phyloP scores from a whole-genome alignment of 306 rosid species.

The Fragaria iinumae region DNA sequence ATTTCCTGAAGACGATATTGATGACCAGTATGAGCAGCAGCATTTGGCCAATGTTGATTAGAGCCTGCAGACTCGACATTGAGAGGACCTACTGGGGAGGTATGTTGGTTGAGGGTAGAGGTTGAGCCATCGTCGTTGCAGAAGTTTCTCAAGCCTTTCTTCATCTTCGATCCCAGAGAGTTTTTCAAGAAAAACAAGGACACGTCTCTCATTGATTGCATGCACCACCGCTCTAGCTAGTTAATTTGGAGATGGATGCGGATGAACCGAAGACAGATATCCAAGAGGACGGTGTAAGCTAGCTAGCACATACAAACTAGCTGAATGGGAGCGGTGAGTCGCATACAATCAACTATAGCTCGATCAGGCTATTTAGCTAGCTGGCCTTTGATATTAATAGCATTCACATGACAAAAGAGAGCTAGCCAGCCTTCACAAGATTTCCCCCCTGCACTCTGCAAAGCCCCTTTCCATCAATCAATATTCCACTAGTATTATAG shows the following conservation, averaged over 20 bases:
- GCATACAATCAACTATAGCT: too few relatives aligned
- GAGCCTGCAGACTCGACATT: background rate
- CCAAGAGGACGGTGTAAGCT: background rate
- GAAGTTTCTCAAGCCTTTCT: slow-evolving; percentile 66
- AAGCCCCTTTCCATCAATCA: background rate
- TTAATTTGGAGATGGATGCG: background rate
- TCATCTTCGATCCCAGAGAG: slow-evolving; percentile 71
- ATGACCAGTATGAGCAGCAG: background rate
- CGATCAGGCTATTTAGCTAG: background rate
- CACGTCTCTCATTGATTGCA: slow-evolving; percentile 44
- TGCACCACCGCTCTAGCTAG: background rate
- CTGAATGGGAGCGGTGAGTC: slow-evolving; percentile 51
- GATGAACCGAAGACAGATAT: background rate
- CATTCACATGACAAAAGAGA: slow-evolving; percentile 44
- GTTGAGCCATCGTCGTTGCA: slow-evolving; percentile 65
- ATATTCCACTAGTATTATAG: background rate
- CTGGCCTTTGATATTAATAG: slow-evolving; percentile 11
- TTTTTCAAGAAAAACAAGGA: slow-evolving; percentile 77
- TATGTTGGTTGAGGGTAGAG: slow-evolving; percentile 66
- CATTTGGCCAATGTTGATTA: background rate
- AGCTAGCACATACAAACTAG: background rate
- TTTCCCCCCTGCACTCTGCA: background rate
- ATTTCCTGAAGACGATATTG: slow-evolving; percentile 18
- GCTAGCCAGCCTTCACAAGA: slow-evolving; percentile 29
- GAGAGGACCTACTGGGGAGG: background rate